Evolutionary conservation across 2,329 filamentous ascomycete genomes (phyloP).

Genomic region (Aspergillus carbonarius): DNA sequence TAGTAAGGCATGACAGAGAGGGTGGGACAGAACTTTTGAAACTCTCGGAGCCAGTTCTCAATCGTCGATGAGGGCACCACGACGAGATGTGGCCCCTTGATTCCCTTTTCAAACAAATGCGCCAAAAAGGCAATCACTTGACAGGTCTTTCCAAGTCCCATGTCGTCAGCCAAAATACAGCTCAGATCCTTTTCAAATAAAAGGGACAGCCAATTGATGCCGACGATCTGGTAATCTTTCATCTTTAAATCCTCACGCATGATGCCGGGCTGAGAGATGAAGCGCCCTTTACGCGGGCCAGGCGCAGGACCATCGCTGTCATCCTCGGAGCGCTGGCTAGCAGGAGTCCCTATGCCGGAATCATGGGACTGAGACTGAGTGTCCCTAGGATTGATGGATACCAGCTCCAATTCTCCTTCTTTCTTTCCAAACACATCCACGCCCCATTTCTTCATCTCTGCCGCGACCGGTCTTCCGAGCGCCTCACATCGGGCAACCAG

Average conservation of each 20-base stretch:
- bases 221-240: conserved; percentile 92
- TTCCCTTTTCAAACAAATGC: conserved; percentile 69
- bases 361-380: conserved; percentile 54
- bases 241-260: conserved; percentile 76
- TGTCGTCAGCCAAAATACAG: conserved; percentile 94
- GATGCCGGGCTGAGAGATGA: conserved; percentile 67
- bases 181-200: conserved; percentile 77
- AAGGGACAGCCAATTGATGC: conserved; percentile 89
- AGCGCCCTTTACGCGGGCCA: conserved; percentile 39
- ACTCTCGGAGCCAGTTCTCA: conserved; percentile 94
- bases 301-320: conserved; percentile 45
- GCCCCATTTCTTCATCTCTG: conserved; percentile 67
- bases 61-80: conserved; percentile 91
- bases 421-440: conserved; percentile 64
- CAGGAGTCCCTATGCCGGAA: conserved; percentile 67
- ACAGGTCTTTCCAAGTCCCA: conserved; percentile 93
- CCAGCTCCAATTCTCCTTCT: conserved; percentile 61
- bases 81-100: conserved; percentile 73
- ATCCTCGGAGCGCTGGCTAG: conserved; percentile 45
- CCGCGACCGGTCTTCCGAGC: conserved; percentile 65
- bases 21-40: conserved; percentile 77
- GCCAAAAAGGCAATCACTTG: conserved; percentile 92
- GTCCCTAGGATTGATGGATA: conserved; percentile 50
- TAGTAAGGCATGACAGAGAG: conserved; percentile 73
- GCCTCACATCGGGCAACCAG: conserved; percentile 74